Base-by-base conservation (phyloP, 106 monocot species). In the Dioscorea dumetorum region DNA sequence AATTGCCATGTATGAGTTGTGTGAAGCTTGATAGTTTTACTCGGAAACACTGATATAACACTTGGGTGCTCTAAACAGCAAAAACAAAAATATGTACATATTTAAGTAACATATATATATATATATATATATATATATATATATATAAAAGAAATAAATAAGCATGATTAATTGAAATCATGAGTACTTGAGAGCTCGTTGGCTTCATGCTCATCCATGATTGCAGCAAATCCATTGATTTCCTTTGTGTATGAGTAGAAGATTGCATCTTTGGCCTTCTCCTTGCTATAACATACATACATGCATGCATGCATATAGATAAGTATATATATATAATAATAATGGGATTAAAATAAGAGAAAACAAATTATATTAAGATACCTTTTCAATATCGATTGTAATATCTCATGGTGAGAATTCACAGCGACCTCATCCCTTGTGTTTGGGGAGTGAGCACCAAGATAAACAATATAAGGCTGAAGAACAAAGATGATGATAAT, bases 181-280 rank as follows among this genome's bases (percentile, higher is more conserved):
- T 28, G 28, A 28, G 28, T 41, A 89, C 89, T 75, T 51, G 89
- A 67, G 5, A 85, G 79, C 49, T 61, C 57, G 5, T 21, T n/a
- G 11, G 77, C 85, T 18, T 72, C 76, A 12, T 81, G 85, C 17
- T 88, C 85, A 13, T 85, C 83, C 23, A 93, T 69, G 13, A 17
- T 74, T 10, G 93, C 93, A 8, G 93, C 83, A 73, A 88, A 88
- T 5, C 93, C 93, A 74, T 88, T 93, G 78, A 93, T 88, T 64
- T 71, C 24, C 7, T 66, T 71, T 3, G 82, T 85, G 66, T 88
- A 93, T n/a, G 85, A 88, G 74, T 88, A 88, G 62, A 83, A 76
- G 52, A 93, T 88, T 5, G 88, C 77, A 54, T 79, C 77, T 28
- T 58, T 49, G 19, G 83, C 93, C 69, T 76, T 77, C 69, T 83